Percentiles rank a stretch among this genome's conserved stretches.
These are phyloP conservation scores for Leptographium procerum DNA, from an alignment of 2,329 filamentous ascomycete species.

Conservation along the genomic window DNA sequence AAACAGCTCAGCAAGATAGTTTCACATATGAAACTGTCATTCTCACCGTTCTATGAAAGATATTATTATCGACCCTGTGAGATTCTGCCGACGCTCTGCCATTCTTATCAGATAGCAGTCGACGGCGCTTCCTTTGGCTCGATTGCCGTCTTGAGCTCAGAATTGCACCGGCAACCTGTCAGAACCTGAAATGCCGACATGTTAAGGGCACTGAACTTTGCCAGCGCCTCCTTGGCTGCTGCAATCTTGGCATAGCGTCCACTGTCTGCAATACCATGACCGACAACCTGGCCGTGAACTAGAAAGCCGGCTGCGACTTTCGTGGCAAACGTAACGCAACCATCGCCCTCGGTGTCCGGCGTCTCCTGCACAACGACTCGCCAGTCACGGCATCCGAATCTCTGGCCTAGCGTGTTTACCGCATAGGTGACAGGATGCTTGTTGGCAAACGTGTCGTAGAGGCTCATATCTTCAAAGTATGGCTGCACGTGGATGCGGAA, in stretches of 20 bases:
- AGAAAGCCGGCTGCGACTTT: conserved; percentile 60
- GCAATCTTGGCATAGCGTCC: conserved; percentile 62
- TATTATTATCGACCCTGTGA: too few relatives aligned
- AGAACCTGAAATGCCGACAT: conserved; percentile 45
- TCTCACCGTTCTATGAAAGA: too few relatives aligned
- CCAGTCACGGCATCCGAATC: conserved; percentile 53
- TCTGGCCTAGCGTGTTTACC: conserved; percentile 47
- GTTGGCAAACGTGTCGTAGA: conserved; percentile 80
- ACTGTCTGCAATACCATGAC: conserved; percentile 48
- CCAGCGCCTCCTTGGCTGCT: conserved; percentile 49
- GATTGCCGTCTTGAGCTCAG: neutral
- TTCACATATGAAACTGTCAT: too few relatives aligned
- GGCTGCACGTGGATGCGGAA: conserved; percentile 63
- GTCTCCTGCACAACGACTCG: conserved; percentile 42
- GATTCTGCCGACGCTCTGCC: neutral
- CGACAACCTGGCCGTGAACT: conserved; percentile 61
- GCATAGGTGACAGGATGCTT: conserved; percentile 75
- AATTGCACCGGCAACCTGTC: conserved; percentile 53
- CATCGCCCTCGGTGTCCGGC: conserved; percentile 24
- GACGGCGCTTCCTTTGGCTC: neutral
- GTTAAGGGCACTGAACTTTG: conserved; percentile 30
- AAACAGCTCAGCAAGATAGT: too few relatives aligned
- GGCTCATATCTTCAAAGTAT: conserved; percentile 74
- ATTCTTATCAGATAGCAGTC: neutral
- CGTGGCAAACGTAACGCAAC: conserved; percentile 13